phyloP scores from a whole-genome alignment of 2,329 filamentous ascomycete species.

The Nectriaceae sp. region DNA sequence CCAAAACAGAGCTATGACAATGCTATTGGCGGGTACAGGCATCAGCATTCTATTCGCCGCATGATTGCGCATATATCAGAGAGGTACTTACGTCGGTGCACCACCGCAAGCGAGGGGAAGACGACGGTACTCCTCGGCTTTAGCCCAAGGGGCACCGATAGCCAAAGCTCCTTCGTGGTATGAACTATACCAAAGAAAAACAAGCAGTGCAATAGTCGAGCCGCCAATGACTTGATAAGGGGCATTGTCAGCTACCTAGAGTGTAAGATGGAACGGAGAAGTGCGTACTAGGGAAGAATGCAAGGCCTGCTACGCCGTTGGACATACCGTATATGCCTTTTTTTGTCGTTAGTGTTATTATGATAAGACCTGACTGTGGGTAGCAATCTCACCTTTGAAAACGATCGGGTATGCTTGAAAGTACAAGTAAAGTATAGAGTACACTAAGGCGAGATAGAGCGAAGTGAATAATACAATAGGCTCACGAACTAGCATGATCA shows the following conservation, averaged over 20 bases:
- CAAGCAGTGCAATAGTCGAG: conserved; percentile 3
- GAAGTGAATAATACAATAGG: conserved; percentile 16
- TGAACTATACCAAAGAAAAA: conserved; percentile 15
- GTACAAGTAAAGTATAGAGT: conserved; percentile 20
- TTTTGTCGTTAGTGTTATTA: no score
- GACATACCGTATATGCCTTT: conserved; percentile 6
- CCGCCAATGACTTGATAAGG: conserved; percentile 3
- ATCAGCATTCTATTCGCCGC: no score
- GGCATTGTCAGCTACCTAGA: no score
- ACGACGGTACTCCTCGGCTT: conserved; percentile 15
- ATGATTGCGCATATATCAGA: no score
- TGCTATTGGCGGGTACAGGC: not conserved
- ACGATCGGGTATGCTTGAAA: conserved; percentile 23
- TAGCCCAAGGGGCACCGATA: conserved; percentile 9
- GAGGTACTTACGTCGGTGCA: conserved; percentile 2
- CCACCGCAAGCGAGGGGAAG: conserved; percentile 18
- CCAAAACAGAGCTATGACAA: conserved; percentile 20
- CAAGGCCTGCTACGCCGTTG: conserved; percentile 2
- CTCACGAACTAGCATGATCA: conserved; percentile 15
- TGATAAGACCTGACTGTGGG: no score
- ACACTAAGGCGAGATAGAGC: conserved; percentile 14
- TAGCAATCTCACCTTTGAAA: conserved; percentile 18
- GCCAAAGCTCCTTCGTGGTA: conserved; percentile 12
- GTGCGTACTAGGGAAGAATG: conserved; percentile 5
- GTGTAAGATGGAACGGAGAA: not conserved